Evolutionary conservation across 2,329 filamentous ascomycete genomes (phyloP).

Genomic region (Teratosphaeria nubilosa): DNA sequence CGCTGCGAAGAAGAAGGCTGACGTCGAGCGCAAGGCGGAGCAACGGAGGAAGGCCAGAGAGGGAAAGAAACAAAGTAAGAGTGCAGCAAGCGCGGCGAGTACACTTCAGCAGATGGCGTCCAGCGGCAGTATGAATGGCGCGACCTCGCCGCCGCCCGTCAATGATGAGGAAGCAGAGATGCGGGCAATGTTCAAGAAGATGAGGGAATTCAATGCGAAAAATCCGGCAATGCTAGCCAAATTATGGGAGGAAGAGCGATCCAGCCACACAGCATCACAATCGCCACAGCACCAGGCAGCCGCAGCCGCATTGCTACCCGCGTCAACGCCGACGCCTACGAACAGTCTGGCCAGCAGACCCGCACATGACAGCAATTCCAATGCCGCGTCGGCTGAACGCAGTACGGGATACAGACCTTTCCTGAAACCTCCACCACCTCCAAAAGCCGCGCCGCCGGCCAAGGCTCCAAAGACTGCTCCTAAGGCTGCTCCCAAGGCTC

Average conservation of each 20-base stretch:
- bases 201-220: constrained; percentile 46
- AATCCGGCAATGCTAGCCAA: constrained; percentile 45
- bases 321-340: not conserved
- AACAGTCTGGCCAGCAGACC: not conserved
- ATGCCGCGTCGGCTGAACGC: not conserved
- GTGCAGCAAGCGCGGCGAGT: constrained; percentile 10
- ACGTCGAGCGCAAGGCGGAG: constrained; percentile 17
- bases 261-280: constrained; percentile 7
- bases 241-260: constrained; percentile 47
- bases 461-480: not conserved
- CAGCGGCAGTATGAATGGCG: constrained; percentile 4
- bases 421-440: not conserved
- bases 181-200: constrained; percentile 46
- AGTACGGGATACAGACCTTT: not conserved
- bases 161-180: constrained; percentile 41
- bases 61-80: constrained; percentile 9
- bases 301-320: not conserved
- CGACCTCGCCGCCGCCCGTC: constrained; percentile 10
- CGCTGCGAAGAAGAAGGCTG: constrained; percentile 7
- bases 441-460: not conserved
- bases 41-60: constrained; percentile 21
- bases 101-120: constrained; percentile 10
- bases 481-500: not conserved
- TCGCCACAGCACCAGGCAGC: constrained; percentile 3
- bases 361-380: not conserved